Conservation (phyloP, 2,329 filamentous ascomycete genomes). For the Dissoconium aciculare region DNA sequence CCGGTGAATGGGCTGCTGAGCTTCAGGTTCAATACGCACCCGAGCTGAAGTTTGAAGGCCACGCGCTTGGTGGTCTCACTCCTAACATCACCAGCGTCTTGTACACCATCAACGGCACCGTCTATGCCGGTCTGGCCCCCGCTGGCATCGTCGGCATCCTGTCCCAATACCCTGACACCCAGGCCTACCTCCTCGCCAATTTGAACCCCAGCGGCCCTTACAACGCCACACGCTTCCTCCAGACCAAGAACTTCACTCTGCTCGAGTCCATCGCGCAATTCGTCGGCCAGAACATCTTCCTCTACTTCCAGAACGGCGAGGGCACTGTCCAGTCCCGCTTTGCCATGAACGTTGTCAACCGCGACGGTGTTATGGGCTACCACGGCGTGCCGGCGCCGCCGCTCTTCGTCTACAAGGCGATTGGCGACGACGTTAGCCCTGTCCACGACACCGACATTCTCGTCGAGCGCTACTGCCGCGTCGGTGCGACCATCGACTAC, state of each 20-base stretch:
- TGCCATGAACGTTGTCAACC: slow-evolving; percentile 13
- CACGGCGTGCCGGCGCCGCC: slow-evolving; percentile 31
- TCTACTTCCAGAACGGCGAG: slow-evolving; percentile 26
- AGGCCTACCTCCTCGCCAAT: slow-evolving; percentile 11
- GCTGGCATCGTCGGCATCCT: slow-evolving; percentile 18
- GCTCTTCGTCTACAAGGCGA: slow-evolving; percentile 35
- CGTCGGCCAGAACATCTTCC: slow-evolving; percentile 22
- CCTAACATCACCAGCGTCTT: slow-evolving; percentile 27
- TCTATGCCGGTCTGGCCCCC: slow-evolving; percentile 18
- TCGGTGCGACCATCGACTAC: slow-evolving; percentile 28
- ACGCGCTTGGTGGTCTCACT: slow-evolving; percentile 34
- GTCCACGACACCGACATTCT: slow-evolving; percentile 30
- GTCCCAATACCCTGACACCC: slow-evolving; percentile 19
- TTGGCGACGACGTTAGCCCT: slow-evolving; percentile 29
- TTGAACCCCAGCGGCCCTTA: slow-evolving; percentile 16
- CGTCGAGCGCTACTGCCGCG: slow-evolving; percentile 26
- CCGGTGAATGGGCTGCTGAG: slow-evolving; percentile 37
- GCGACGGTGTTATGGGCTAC: slow-evolving; percentile 20
- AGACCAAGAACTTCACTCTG: slow-evolving; percentile 10
- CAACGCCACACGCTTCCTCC: slow-evolving; percentile 20
- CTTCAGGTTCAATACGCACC: slow-evolving; percentile 38
- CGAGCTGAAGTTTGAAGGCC: slow-evolving; percentile 34
- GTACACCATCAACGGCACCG: slow-evolving; percentile 19
- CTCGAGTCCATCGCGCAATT: slow-evolving; percentile 14
- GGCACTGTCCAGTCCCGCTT: slow-evolving; percentile 10